Base-by-base conservation (phyloP, 2,329 filamentous ascomycete genomes). In the Colletotrichum trifolii region DNA sequence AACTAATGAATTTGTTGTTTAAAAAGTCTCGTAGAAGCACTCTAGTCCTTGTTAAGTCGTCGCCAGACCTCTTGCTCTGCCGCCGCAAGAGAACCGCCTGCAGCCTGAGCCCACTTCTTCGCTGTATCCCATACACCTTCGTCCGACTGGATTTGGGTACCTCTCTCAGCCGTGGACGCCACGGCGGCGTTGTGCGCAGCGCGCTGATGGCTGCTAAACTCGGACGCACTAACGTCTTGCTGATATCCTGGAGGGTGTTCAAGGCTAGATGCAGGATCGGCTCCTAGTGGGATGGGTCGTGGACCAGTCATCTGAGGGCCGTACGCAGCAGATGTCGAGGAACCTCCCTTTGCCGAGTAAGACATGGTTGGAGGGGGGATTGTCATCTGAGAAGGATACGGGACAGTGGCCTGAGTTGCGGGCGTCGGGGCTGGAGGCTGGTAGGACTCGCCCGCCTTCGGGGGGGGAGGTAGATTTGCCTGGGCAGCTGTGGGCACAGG, bases 11-110 rank as follows among this genome's bases (percentile, higher is more conserved):
- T n/a, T 43, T 15, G 40, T 45, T 13, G 42, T 45, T 38, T 17
- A 11, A n/a, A 15, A 43, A 40, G n/a, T 48, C 35, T 25, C 25
- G 25, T 5, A 25, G 25, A 5, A 25, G 25, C 25, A 13, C 45
- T 67, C 71, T 79, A 84, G 52, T 84, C 79, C 76, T 86, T 87
- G 76, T 87, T 89, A 72, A 89, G 86, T 72, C 82, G 83, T 75
- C 83, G 84, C 87, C 87, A 90, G 33, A 90, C 82, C 74, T 89
- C 86, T 54, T 78, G 79, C 78, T 90, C 87, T 12, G 85, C 86
- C 12, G 82, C 84, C 8, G 82, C 84, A 35, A 90, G 75, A 72
- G 82, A 86, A 66, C 83, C 83, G 54, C 87, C 87, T 7, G 87
- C 87, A 39, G 81, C 82, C 64, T 81, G 77, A 49, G 84, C 85